Base-by-base conservation (phyloP, 2,329 filamentous ascomycete genomes). In the Sarocladium brachiariae region DNA sequence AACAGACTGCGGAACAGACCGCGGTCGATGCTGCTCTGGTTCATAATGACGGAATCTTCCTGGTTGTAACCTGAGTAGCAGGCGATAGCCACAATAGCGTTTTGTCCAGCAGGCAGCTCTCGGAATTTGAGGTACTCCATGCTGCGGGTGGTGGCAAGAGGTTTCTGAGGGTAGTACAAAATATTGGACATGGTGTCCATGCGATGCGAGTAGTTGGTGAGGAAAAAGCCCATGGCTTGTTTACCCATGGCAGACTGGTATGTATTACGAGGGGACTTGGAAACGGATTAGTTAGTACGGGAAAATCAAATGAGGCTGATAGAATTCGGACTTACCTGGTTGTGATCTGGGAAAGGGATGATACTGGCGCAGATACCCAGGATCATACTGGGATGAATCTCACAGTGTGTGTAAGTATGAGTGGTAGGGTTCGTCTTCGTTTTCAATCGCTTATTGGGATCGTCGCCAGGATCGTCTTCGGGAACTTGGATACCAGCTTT, bases 171-270 rank as follows among this genome's bases (percentile, higher is more conserved):
- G 62, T 99, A 99, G 71, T 99, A 99, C 3, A 99, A 81, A 65
- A 99, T 95, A 61, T 99, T 99, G 60, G 92, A 87, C 93, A 99
- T 99, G 4, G 93, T 99, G 64, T 99, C 93, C 92, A 99, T 97
- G 56, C 93, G 90, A 55, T 92, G 84, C 35, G 89, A 86, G 68
- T 95, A 99, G 66, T 99, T 99, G 11, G 95, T 99, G 51, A 99
- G 77, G 74, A 96, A 96, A 61, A 97, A 91, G 64, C 95, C 93
- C 95, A 99, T 99, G 55, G 93, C 93, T 80, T 99, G 93, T 72
- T 99, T 99, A 75, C 95, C 93, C 93, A 99, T 99, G 65, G 93
- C 93, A 61, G 92, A 96, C 72, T 97, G 92, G 69, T 96, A 99
- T 3, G 92, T 97, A 66, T 99, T 99, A 86, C 93, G 87, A 58